Evolutionary conservation across 306 rosid genomes (phyloP).

Genomic region (Cucumis cinereus): DNA sequence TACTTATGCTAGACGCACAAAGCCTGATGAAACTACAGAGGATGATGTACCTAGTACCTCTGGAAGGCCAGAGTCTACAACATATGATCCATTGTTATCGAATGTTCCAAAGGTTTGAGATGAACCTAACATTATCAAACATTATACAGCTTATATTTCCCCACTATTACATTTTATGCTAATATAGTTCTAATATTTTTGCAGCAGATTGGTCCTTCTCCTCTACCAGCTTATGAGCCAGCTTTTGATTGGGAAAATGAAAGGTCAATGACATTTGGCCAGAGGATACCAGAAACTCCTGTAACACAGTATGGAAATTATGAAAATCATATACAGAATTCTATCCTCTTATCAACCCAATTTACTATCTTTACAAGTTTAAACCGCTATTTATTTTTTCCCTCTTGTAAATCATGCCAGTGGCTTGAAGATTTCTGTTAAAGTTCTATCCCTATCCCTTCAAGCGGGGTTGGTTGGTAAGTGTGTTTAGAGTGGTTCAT

Average conservation of each 20-base stretch:
- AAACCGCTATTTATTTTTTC: conserved; percentile 11
- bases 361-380: neutral
- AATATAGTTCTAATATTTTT: conserved; percentile 6
- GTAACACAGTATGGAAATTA: conserved; percentile 53
- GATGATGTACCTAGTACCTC: conserved; percentile 95
- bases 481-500: conserved; percentile 23
- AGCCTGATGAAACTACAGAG: conserved; percentile 67
- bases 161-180: neutral
- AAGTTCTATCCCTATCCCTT: conserved; percentile 75
- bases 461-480: conserved; percentile 80
- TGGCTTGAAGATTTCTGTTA: conserved; percentile 91
- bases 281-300: conserved; percentile 87
- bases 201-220: conserved; percentile 84
- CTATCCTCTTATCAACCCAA: neutral
- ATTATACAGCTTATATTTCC: neutral
- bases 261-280: conserved; percentile 91
- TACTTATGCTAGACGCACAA: conserved; percentile 65
- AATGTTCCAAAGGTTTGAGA: conserved; percentile 52
- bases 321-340: neutral
- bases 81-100: conserved; percentile 30
- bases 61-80: conserved; percentile 64
- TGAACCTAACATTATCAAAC: neutral
- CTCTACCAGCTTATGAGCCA: conserved; percentile 93
- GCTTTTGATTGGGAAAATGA: conserved; percentile 99
- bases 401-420: conserved; percentile 30